Evolutionary conservation across 1,284 basidiomycete genomes (phyloP), one percentile per base, ranked within the genome.

Genomic region (Apiotrichum brassicae): DNA sequence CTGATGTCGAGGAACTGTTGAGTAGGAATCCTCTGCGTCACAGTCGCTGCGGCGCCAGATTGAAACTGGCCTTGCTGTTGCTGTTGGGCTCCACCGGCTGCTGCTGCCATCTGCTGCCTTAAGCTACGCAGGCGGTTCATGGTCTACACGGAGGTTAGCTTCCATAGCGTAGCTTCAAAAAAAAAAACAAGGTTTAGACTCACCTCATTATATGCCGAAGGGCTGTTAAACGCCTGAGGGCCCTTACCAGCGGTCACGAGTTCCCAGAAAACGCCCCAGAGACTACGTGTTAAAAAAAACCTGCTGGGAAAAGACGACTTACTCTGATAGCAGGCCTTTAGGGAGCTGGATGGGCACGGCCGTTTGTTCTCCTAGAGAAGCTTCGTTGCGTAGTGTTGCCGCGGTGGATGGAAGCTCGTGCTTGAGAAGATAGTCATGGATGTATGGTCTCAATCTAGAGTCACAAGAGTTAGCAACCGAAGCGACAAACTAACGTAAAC

Each of bases 201-300:
- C 32, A 70, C 72, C 45, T 75, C 72, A 43, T 62, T 63, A 53
- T 70, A 75, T 4, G 58, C 59, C 18, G 59, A 60, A 1, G 70
- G 65, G 40, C 66, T 67, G 11, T 63, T 62, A 13, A 69, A 63
- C 1, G 66, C 71, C 38, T 65, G 62, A 3, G 60, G 64, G 2
- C 66, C 65, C 44, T 72, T 74, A 0, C 71, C 66, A 8, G 65
- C 67, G 18, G 64, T 70, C 39, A 74, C 73, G 2, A 71, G 61
- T 32, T 76, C 75, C 70, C 71, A 73, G 43, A 75, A 76, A 8
- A 71, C 64, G 18, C 62, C 56, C 75, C 75, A 76, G 63, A 72
- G 70, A 46, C 72, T 74, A 43, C 20, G 19, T 4, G 22, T 5
- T 35, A 30, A 6, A 12, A 24, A 13, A 2, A 25, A 26, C 23